phyloP scores from a whole-genome alignment of 345 rosid species.

The Syzygium grande region DNA sequence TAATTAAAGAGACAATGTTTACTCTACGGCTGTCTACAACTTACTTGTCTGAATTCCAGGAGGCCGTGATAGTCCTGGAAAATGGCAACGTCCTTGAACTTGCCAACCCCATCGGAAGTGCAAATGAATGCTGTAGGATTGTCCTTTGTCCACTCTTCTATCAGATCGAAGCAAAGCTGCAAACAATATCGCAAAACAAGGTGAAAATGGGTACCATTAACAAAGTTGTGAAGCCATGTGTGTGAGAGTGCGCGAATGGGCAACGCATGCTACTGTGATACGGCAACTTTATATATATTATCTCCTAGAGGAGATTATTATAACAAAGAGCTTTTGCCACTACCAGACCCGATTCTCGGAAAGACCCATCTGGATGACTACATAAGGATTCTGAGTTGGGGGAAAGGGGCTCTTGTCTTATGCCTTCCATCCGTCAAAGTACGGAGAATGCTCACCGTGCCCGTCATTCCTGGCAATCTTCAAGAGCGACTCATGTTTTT shows the following conservation, averaged over 20 bases:
- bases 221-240: neutral
- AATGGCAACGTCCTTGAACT: slow-evolving; percentile 49
- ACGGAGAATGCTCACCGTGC: slow-evolving; percentile 2
- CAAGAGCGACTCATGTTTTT: neutral
- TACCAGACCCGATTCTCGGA: slow-evolving; percentile 26
- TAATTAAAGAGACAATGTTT: neutral
- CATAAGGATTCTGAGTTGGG: slow-evolving; percentile 10
- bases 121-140: slow-evolving; percentile 70
- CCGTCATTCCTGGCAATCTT: no score
- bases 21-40: neutral
- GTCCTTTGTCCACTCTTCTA: slow-evolving; percentile 35
- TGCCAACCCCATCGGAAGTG: slow-evolving; percentile 44
- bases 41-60: slow-evolving; percentile 53
- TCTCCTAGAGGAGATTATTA: neutral
- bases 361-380: slow-evolving; percentile 31
- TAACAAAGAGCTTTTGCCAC: neutral
- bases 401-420: slow-evolving; percentile 39
- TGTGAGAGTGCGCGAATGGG: neutral
- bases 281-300: neutral
- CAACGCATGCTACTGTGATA: neutral
- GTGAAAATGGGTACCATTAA: neutral
- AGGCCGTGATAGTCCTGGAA: slow-evolving; percentile 88
- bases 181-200: neutral
- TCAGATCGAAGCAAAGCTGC: slow-evolving; percentile 10
- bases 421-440: slow-evolving; percentile 27